Base-by-base conservation (phyloP, 73 alveolate genomes). In the Paramecium caudatum region DNA sequence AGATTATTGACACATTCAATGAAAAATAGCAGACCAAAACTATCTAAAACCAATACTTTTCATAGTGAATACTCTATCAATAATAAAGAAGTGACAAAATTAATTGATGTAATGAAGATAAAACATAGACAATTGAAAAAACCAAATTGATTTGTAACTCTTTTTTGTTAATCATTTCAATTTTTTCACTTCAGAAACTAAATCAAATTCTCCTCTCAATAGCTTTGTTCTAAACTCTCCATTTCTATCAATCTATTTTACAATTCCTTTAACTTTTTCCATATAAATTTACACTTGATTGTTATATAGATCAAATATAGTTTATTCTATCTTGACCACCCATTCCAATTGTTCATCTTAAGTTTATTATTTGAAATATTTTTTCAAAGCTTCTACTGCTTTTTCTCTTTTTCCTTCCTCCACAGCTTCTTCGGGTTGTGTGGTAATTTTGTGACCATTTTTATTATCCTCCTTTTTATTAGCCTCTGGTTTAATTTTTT, bases 201-300 rank as follows among this genome's bases (percentile, higher is more conserved):
- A 5, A 49, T 49, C 8, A 7, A 49, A 19, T 49, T 49, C 36
- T 49, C 37, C 23, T 21, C 25, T 49, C 8, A 49, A 49, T 15
- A 55, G 30, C n/a, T 23, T 55, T 10, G 23, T 55, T 55, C 80
- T 55, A 21, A 55, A 55, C 30, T 55, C 80, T 17, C 39, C 17
- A 16, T 49, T 13, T 55, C 45, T 55, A 23, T 55, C 80, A 5
- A 55, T 55, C 80, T 10, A 23, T 55, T 55, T 55, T 3, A 55
- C 80, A 55, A 27, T 21, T 23, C 27, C 23, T 55, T 55, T 55
- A 55, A 74, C 88, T 41, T 74, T 74, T 21, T 74, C 88, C 65
- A 27, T 74, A 39, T 74, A 74, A 17, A 19, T 74, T 25, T 74
- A 2, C 1, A 39, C 69, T 4, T 32, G 15, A 9, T 74, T 7